Evolutionary conservation across 306 rosid species (phyloP), one percentile per base, ranked within the genome.

Genomic region (Begonia loranthoides): DNA sequence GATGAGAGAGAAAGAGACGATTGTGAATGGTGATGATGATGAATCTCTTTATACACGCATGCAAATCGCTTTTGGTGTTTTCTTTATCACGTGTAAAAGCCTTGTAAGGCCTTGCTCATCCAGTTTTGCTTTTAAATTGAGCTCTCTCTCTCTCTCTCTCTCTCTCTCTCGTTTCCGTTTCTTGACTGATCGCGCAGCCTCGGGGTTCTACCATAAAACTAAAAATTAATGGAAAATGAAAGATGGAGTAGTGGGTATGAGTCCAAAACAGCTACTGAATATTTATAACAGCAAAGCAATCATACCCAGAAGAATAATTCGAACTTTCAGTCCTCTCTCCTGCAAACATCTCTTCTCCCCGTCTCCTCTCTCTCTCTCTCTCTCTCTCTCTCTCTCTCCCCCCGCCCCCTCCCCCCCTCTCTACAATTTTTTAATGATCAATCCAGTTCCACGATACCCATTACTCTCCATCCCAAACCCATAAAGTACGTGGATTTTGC

Each of bases 251-350:
- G 60, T 67, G 70, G 41, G 59, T 7, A 65, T 60, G 75, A 64
- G 88, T 77, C 79, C 85, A 86, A 81, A 75, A 72, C 56, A 76
- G 79, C 50, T 55, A 64, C 73, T 64, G 69, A 57, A 85, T 62
- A 58, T 70, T 65, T 72, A 60, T 71, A 67, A 28, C 69, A 60
- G 70, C 71, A 87, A 76, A 73, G 82, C 94, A 80, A 75, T 67
- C 74, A 80, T 71, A 76, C 70, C 73, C 78, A 54, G 84, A 79
- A 82, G 93, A 82, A 82, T 75, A 87, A 87, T 87, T 79, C 74
- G 84, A 87, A 77, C 76, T 82, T 77, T 76, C 95, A 77, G 83
- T 79, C 74, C 78, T 63, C 77, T 68, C 63, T 56, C 64, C 72
- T 73, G 84, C 87, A 77, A 8, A 28, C 36, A 4, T 0, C 34